phyloP scores from a whole-genome alignment of 163 green algal species.

The Coccomyxa subellipsoidea region DNA sequence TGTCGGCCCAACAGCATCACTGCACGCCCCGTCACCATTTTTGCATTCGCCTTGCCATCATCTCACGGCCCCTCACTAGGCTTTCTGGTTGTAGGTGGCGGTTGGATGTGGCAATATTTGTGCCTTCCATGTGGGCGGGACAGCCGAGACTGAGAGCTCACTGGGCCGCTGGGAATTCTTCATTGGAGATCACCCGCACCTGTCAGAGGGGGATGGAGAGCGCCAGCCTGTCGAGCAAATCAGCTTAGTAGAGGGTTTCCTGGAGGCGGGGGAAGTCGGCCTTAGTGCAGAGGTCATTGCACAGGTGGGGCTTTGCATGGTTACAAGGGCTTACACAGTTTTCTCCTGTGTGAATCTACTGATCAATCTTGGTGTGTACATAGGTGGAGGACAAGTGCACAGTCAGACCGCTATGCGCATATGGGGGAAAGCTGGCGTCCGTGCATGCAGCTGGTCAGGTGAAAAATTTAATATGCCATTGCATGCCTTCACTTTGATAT shows the following conservation, averaged over 20 bases:
- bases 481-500: too few species aligned
- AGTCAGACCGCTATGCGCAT: background rate
- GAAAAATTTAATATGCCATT: too few species aligned
- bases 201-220: background rate
- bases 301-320: constrained; percentile 5
- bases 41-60: too few species aligned
- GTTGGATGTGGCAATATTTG: constrained; percentile 59
- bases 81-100: constrained; percentile 54
- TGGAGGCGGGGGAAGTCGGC: constrained; percentile 45
- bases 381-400: background rate
- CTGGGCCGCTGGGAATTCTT: constrained; percentile 74
- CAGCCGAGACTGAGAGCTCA: constrained; percentile 14
- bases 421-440: background rate
- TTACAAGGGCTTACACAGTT: background rate
- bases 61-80: too few species aligned
- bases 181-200: constrained; percentile 58
- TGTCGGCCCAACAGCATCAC: background rate
- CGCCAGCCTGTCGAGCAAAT: constrained; percentile 42
- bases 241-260: constrained; percentile 29
- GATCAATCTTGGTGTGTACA: background rate
- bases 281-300: constrained; percentile 46
- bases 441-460: background rate
- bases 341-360: background rate
- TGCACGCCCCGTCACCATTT: too few species aligned
- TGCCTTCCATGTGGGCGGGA: constrained; percentile 63